Evolutionary conservation across 352 stramenopile species (phyloP), one percentile per base, ranked within the genome.

Genomic region (Globisporangium splendens): DNA sequence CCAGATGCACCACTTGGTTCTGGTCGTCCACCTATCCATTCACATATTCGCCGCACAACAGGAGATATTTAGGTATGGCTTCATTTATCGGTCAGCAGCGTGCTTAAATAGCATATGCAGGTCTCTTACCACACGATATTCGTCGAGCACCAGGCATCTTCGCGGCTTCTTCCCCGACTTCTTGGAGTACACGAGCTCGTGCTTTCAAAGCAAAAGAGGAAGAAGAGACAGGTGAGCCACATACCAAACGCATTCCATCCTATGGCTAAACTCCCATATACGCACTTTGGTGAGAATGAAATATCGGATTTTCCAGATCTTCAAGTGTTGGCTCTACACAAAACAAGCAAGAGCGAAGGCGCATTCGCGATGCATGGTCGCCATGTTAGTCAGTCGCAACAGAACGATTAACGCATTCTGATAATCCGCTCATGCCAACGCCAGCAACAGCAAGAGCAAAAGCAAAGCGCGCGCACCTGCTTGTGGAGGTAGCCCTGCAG

Each of bases 401-500:
- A 11, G 5, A 6, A 35, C 28, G 28, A 35, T 35, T 5, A 5
- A 31, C 5, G 24, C 24, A 31, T 31, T 31, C 24, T 35, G 28
- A 35, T 8, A 35, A 35, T 35, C 28, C 28, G 5, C 28, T 35
- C 5, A 10, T 35, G 28, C 5, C 7, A 35, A 10, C 33, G 12
- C 13, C 44, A 50, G 47, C 42, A 50, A 12, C 33, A 56, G 11
- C 12, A 44, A 12, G 0, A 44, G 1, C 1, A 8, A 53, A 20
- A 52, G n/a, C 4, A 18, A 49, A 2, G 8, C 50, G 24, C 20
- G 59, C 63, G 21, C 47, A 86, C 86, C 68, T 84, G 78, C 35
- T 95, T 95, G 70, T 95, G 86, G 24, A 95, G 77, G 70, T 95
- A 95, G 42, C 86, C 83, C 57, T 95, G 81, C 42, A 91, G 66